Percentiles rank a stretch among this genome's conserved stretches.
Conservation (phyloP, 2,329 filamentous ascomycete species). For the Aspergillus sp. region DNA sequence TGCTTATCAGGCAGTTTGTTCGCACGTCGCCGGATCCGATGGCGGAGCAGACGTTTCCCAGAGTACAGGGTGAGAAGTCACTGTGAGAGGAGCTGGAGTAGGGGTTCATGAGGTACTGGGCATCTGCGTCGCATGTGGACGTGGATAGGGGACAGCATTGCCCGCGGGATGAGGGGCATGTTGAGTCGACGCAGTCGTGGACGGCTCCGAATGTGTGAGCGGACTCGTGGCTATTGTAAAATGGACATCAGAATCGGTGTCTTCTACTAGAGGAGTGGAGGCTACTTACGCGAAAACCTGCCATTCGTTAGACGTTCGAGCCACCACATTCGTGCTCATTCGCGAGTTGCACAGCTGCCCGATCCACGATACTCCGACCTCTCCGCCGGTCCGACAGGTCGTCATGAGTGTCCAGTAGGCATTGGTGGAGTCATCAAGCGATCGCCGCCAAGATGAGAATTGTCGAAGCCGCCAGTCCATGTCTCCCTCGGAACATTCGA, state of each 20-base stretch:
- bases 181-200: constrained; percentile 51
- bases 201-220: constrained; percentile 94
- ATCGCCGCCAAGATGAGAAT: constrained; percentile 81
- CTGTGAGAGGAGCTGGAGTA: constrained; percentile 65
- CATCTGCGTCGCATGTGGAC: constrained; percentile 66
- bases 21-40: constrained; percentile 71
- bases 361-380: constrained; percentile 79
- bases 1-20: constrained; percentile 66
- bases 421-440: constrained; percentile 66
- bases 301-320: constrained; percentile 82
- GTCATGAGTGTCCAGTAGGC: constrained; percentile 90
- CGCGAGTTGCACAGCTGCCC: constrained; percentile 68
- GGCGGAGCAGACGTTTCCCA: constrained; percentile 86
- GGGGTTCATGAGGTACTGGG: constrained; percentile 59
- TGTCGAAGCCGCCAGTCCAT: constrained; percentile 51
- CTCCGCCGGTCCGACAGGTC: constrained; percentile 73
- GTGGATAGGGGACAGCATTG: constrained; percentile 75
- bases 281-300: constrained; percentile 71
- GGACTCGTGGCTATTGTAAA: constrained; percentile 64
- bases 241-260: accelerated
- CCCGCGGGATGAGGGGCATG: constrained; percentile 46
- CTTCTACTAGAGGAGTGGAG: neutral
- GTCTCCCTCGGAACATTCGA: constrained; percentile 14
- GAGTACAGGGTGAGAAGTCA: constrained; percentile 76
- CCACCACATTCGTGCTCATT: constrained; percentile 71